Evolutionary conservation across 345 rosid species (phyloP), one percentile per base, ranked within the genome.

Genomic region (Eucalyptus curtisii): DNA sequence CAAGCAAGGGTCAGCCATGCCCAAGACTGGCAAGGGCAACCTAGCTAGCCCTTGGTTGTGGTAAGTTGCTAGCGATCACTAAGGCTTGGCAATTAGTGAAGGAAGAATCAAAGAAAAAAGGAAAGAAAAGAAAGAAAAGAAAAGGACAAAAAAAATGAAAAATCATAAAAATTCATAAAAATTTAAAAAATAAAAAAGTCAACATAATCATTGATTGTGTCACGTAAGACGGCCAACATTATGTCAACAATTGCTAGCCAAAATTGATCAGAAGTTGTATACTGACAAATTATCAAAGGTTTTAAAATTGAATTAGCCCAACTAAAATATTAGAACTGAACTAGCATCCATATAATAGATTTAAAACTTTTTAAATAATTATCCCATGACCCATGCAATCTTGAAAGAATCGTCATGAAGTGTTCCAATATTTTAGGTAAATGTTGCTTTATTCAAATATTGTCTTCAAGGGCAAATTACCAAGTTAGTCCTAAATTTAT

Each of bases 31-130:
- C 5, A 0, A 55, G 27, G 61, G 27, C 27, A 24, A 55, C 12
- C 27, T 55, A 4, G 27, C 61, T 55, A 24, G 27, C 61, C 61
- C 61, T 55, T 9, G 61, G 27, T 24, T 55, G 61, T 55, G 61
- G 25, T 55, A 3, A 9, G 6, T 55, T 24, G 61, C 27, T 3
- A 55, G 0, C 12, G 0, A 55, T 55, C 27, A 55, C 61, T 24
- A 55, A 55, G 61, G 3, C 61, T 55, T 22, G 12, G 27, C 27
- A 0, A 22, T 2, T 55, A 2, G 27, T 9, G 61, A 24, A 55
- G 25, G 61, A 55, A 55, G 12, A 55, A 24, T 19, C 24, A 52
- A 52, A 52, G 3, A 52, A 52, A 52, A 49, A 50, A 15, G 1
- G 17, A 49, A 49, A 49, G 15, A 16, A 17, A 16, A 6, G 50